A percentile compares a stretch with the other conserved stretches of the same genome.
Conservation (phyloP, 305 asterid genomes). For the Fraxinus sp. region DNA sequence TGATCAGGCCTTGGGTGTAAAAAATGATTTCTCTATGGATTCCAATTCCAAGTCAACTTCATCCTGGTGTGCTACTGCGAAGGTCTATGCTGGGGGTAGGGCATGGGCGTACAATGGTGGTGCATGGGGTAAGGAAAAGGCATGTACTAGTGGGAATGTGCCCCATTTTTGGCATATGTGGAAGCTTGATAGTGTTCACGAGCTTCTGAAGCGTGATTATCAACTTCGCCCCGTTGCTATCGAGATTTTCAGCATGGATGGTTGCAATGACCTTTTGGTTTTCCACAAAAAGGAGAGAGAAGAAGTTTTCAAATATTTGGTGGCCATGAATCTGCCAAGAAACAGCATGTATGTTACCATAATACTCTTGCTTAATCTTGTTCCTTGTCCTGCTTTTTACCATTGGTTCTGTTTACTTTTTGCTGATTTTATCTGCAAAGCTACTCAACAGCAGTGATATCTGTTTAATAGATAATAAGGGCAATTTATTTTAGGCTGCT, state of each 20-base stretch:
- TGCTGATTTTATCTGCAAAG: conserved; percentile 10
- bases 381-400: conserved; percentile 14
- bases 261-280: conserved; percentile 97
- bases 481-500: conserved; percentile 18
- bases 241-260: conserved; percentile 99
- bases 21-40: conserved; percentile 85
- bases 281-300: conserved; percentile 98
- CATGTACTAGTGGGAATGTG: conserved; percentile 66
- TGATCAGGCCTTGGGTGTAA: conserved; percentile 98
- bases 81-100: conserved; percentile 77
- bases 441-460: neutral
- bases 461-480: conserved; percentile 4
- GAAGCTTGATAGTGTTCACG: conserved; percentile 98
- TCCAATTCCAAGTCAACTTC: conserved; percentile 81
- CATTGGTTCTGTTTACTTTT: neutral
- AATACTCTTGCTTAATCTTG: conserved; percentile 21
- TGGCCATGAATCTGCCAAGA: conserved; percentile 98
- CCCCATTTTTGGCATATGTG: conserved; percentile 99
- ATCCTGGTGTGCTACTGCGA: conserved; percentile 79
- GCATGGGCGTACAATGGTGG: conserved; percentile 99
- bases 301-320: conserved; percentile 86
- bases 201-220: conserved; percentile 97
- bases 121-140: conserved; percentile 98
- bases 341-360: conserved; percentile 86
- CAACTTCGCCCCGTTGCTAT: conserved; percentile 99